phyloP scores from a whole-genome alignment of 306 rosid genomes.

The Citrullus colocynthis region DNA sequence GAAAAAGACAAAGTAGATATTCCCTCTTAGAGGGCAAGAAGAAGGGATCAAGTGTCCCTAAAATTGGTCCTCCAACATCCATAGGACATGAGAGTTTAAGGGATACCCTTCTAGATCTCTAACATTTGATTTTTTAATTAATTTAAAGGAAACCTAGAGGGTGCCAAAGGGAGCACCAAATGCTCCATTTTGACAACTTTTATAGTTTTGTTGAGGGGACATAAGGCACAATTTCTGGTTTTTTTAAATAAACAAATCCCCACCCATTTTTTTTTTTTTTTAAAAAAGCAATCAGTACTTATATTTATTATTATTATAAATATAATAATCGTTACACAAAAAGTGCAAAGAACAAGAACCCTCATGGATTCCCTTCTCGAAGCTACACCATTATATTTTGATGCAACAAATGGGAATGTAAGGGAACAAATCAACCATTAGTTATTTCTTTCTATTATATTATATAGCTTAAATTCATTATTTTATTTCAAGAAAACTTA shows the following conservation, averaged over 20 bases:
- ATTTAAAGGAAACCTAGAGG: slow-evolving; percentile 7
- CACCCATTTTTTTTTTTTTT: not conserved
- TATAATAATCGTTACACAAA: not conserved
- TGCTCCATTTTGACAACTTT: slow-evolving; percentile 33
- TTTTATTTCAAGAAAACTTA: no score
- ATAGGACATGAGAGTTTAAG: slow-evolving; percentile 15
- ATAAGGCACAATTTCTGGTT: slow-evolving; percentile 33
- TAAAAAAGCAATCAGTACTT: not conserved
- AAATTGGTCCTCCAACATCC: slow-evolving; percentile 6
- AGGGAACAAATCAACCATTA: not conserved
- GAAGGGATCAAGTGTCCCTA: slow-evolving; percentile 6
- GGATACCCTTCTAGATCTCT: slow-evolving; percentile 14
- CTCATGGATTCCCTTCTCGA: slow-evolving; percentile 18
- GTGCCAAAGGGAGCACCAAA: slow-evolving; percentile 27
- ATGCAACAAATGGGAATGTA: not conserved
- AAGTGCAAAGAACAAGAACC: not conserved
- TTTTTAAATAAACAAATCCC: not conserved
- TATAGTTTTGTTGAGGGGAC: slow-evolving; percentile 51
- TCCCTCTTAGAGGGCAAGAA: not conserved
- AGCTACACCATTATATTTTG: not conserved
- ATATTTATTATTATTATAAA: not conserved
- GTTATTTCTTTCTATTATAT: no score
- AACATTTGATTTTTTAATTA: slow-evolving; percentile 5
- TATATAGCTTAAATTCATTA: no score
- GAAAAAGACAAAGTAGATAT: not conserved